Base-by-base conservation (phyloP, 2,329 filamentous ascomycete genomes). In the Paramyrothecium roridum region DNA sequence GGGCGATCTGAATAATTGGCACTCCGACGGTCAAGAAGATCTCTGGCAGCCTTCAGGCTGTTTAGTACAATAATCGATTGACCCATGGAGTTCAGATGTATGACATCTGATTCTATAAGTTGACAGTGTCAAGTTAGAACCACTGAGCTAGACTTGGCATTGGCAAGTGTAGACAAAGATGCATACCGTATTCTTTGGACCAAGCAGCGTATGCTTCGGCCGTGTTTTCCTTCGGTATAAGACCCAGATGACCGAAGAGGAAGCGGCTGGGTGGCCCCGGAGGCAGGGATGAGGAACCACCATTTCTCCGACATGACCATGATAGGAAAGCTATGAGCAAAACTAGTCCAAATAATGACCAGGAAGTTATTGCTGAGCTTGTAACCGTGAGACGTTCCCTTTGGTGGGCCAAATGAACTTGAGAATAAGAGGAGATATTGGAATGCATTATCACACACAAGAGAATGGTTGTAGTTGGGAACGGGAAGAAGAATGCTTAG, bases 1-100 rank as follows among this genome's bases (percentile, higher is more conserved):
- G 77, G 77, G 11, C 76, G 65, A 58, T 77, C 74, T 49, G 67
- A 68, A 57, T 76, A 79, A 52, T 75, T 79, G 54, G 68, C 68
- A 2, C 76, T 76, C 40, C 73, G 68, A 54, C 71, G 73, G 47
- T 77, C 73, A 8, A 80, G 66, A 10, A 80, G 62, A n/a, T 77
- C 75, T 30, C 64, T 65, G 23, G 76, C 76, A 3, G 70, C 62
- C 17, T 61, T 30, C 16, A 56, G 54, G 46, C 63, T 68, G 51
- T 68, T 67, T 13, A 68, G 64, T 8, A 67, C 60, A 19, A 68
- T 56, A 22, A 66, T 68, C 53, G 66, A 68, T 40, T 65, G 68
- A 19, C 67, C 67, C 6, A 71, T 53, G 8, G 66, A 63, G 34
- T 60, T 63, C 30, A 69, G 59, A 47, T 69, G 60, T 22, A 71